Evolutionary conservation across 331 rosid genomes (phyloP).

Genomic region (Telfairia occidentalis): DNA sequence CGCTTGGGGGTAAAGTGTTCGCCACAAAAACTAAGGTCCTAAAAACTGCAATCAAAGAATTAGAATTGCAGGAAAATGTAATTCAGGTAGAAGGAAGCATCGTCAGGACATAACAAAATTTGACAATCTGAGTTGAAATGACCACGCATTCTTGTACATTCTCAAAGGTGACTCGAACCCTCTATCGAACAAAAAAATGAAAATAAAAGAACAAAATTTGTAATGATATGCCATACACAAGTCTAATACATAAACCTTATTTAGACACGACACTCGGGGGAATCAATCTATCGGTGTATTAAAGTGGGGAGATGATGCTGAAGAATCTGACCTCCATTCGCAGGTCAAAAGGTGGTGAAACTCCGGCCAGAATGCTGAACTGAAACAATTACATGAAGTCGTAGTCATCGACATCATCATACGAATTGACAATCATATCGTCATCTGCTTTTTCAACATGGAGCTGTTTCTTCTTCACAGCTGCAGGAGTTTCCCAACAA

Average conservation of each 20-base stretch:
- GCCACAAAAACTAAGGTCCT: not conserved
- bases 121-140: conserved; percentile 7
- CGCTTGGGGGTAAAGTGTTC: not conserved
- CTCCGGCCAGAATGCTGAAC: not conserved
- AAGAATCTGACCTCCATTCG: conserved; percentile 8
- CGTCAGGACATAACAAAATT: conserved; percentile 1
- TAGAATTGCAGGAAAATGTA: not conserved
- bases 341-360: not conserved
- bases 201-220: not conserved
- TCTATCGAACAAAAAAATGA: not conserved
- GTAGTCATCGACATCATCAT: conserved; percentile 58
- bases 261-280: not conserved
- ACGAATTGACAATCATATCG: conserved; percentile 37
- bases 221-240: conserved; percentile 1
- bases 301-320: not conserved
- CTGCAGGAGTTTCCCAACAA: conserved; percentile 22
- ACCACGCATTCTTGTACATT: conserved; percentile 6
- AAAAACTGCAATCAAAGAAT: not conserved
- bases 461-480: conserved; percentile 80
- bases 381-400: conserved; percentile 66
- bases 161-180: not conserved
- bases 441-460: conserved; percentile 74
- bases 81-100: not conserved
- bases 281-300: conserved; percentile 7
- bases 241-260: conserved; percentile 9